Conservation (phyloP, 345 rosid species). For the Eucalyptus lansdowneana region DNA sequence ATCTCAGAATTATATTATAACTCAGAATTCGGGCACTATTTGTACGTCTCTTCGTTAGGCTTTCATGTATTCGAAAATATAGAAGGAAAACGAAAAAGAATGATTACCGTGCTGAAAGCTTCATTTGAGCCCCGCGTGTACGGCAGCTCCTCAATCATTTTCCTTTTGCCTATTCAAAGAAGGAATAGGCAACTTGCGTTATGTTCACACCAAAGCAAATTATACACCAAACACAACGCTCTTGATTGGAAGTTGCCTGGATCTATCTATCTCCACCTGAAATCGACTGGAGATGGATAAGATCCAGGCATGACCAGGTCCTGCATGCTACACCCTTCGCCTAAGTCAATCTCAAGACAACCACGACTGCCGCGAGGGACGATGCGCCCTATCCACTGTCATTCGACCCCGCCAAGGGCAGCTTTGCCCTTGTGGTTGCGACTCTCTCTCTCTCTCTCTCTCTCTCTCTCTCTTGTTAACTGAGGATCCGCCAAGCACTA, state of each 20-base stretch:
- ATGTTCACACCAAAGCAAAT: not conserved
- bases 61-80: not conserved
- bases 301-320: not conserved
- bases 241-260: not conserved
- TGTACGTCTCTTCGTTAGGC: not conserved
- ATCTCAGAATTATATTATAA: not conserved
- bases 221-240: not conserved
- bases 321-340: not conserved
- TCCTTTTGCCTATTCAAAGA: not conserved
- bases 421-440: not conserved
- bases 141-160: not conserved
- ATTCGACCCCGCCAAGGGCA: not conserved
- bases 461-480: not conserved
- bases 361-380: not conserved
- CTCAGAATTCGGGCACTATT: not conserved
- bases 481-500: too few species aligned
- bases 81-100: not conserved
- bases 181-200: not conserved
- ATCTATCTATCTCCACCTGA: not conserved
- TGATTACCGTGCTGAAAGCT: not conserved
- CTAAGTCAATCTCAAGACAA: not conserved
- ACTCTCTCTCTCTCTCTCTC: not conserved
- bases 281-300: not conserved
- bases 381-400: not conserved
- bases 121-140: not conserved